phyloP scores from a whole-genome alignment of 495 filamentous ascomycete species.

The Podospora didyma region DNA sequence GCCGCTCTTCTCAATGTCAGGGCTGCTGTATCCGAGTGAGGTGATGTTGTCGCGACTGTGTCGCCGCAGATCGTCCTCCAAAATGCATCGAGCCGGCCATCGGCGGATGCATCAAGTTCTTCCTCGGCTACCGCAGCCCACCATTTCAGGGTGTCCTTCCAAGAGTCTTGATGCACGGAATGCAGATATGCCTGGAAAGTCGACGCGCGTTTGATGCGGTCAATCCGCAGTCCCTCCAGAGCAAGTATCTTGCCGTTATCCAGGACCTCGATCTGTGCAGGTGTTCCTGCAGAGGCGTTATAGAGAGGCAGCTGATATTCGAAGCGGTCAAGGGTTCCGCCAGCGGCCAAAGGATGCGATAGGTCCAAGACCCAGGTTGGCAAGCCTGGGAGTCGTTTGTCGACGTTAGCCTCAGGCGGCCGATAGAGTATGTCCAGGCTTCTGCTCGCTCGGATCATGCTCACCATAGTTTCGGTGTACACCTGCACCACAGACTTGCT shows the following conservation, averaged over 20 bases:
- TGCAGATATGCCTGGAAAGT: background rate
- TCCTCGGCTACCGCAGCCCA: background rate
- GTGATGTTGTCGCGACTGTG: background rate
- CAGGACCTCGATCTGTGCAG: background rate
- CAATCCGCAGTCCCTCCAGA: background rate
- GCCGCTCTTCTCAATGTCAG: background rate
- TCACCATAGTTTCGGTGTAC: background rate
- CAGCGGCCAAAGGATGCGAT: background rate
- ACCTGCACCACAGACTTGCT: background rate
- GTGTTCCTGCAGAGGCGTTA: background rate
- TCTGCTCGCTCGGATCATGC: background rate
- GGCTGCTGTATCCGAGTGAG: background rate
- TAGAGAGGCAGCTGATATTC: background rate
- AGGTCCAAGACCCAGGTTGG: background rate
- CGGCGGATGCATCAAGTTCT: background rate
- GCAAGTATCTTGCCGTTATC: background rate
- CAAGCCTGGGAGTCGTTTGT: background rate
- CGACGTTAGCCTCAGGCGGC: background rate
- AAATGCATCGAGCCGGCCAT: background rate
- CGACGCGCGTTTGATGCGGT: background rate
- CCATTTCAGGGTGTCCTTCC: background rate
- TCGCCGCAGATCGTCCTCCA: conserved; percentile 1
- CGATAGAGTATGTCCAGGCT: background rate
- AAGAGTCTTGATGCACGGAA: background rate
- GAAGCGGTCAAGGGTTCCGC: background rate